A percentile compares a stretch with the other conserved stretches of the same genome.
These are phyloP conservation scores for Xylaria venustula DNA, from an alignment of 495 filamentous ascomycete genomes.

Conservation along the genomic window DNA sequence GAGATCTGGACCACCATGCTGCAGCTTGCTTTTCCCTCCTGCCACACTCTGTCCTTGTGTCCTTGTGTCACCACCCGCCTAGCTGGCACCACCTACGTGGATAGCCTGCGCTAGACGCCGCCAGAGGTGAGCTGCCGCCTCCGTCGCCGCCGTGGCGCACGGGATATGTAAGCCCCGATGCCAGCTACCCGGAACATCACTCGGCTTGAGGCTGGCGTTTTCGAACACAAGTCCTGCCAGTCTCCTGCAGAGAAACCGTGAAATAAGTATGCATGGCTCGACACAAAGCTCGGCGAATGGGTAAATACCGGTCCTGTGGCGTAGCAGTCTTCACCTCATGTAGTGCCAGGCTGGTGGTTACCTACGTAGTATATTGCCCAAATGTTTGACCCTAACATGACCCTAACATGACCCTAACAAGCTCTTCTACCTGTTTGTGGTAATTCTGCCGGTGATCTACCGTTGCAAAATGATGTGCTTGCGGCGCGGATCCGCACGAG, in stretches of 20 bases:
- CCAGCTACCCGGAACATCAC: slow-evolving; percentile 12
- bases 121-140: not conserved
- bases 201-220: not conserved
- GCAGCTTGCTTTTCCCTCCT: slow-evolving; percentile 8
- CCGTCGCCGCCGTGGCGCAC: slow-evolving; percentile 9
- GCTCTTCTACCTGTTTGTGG: not conserved
- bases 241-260: not conserved
- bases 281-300: too few species aligned
- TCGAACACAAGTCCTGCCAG: too few species aligned
- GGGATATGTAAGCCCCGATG: slow-evolving; percentile 15
- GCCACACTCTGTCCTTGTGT: not conserved
- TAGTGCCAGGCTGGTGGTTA: not conserved
- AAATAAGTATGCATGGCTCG: too few species aligned
- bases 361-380: not conserved
- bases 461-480: slow-evolving; percentile 5
- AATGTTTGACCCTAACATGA: not conserved
- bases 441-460: slow-evolving; percentile 1
- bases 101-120: not conserved
- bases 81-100: not conserved
- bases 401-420: not conserved
- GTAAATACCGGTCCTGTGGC: not conserved
- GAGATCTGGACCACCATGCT: not conserved
- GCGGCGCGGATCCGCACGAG: slow-evolving; percentile 4
- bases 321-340: not conserved
- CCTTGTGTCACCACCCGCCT: not conserved